Conservation (phyloP, 2,329 filamentous ascomycete species). For the Penicillium sp. region DNA sequence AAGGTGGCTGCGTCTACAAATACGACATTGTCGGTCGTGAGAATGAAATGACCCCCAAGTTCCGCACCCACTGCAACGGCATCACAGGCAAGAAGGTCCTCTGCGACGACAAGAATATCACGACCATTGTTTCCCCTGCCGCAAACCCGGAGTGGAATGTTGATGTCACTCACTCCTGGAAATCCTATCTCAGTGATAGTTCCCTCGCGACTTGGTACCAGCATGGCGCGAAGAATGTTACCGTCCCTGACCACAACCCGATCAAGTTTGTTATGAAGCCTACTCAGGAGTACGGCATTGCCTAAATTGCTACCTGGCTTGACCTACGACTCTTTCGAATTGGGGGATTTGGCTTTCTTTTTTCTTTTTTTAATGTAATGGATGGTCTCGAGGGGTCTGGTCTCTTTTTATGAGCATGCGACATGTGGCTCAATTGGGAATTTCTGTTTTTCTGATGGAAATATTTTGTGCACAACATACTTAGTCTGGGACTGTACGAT, state of each 20-base stretch:
- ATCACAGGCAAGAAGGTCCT: conserved; percentile 19
- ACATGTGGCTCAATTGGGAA: not conserved
- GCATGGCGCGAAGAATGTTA: conserved; percentile 5
- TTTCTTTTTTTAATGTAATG: not conserved
- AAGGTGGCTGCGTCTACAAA: conserved; percentile 30
- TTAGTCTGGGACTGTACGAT: not conserved
- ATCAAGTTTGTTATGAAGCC: conserved; percentile 4
- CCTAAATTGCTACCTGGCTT: not conserved
- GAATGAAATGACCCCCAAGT: conserved; percentile 30
- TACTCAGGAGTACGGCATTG: conserved; percentile 8
- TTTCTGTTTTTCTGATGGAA: not conserved
- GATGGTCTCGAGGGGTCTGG: not conserved
- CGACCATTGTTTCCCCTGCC: conserved; percentile 17
- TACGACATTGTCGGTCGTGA: conserved; percentile 30
- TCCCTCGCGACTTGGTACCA: conserved; percentile 9
- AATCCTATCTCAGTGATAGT: conserved; percentile 6
- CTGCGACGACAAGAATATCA: conserved; percentile 27
- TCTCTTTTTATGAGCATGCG: not conserved
- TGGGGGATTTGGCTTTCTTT: not conserved
- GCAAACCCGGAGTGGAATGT: conserved; percentile 26
- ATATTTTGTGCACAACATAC: not conserved
- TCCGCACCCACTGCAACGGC: conserved; percentile 35
- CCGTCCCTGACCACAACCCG: not conserved
- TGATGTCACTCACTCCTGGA: conserved; percentile 27
- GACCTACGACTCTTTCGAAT: not conserved